Conservation (phyloP, 2,329 filamentous ascomycete genomes). For the Huntiella abstrusa region DNA sequence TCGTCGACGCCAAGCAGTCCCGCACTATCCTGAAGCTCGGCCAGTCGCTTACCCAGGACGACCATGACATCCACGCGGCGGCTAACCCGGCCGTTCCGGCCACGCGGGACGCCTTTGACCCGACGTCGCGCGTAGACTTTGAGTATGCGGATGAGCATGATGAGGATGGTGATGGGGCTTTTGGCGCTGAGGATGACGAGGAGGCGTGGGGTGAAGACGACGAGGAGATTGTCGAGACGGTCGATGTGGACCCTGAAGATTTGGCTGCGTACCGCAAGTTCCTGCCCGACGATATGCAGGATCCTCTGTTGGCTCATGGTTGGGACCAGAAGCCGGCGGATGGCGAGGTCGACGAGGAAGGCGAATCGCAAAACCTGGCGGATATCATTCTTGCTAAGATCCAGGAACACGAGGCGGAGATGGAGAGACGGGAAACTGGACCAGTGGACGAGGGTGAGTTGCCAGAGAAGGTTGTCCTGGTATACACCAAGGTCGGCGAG, state of each 20-base stretch:
- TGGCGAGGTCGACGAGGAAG: conserved; percentile 21
- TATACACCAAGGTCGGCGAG: conserved; percentile 52
- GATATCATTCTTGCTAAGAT: conserved; percentile 92
- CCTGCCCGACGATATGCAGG: conserved; percentile 51
- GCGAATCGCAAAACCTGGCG: conserved; percentile 58
- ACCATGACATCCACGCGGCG: conserved; percentile 23
- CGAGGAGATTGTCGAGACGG: conserved; percentile 49
- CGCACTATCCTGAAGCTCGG: conserved; percentile 78
- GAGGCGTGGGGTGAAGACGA: conserved; percentile 66
- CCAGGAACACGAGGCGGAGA: conserved; percentile 64
- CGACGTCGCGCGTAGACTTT: conserved; percentile 55
- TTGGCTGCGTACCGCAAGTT: conserved; percentile 84
- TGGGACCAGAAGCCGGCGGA: conserved; percentile 29
- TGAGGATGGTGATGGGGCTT: conserved; percentile 17
- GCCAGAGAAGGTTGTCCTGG: conserved; percentile 79
- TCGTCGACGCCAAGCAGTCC: conserved; percentile 75
- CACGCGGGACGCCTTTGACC: conserved; percentile 22
- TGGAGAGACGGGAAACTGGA: conserved; percentile 23
- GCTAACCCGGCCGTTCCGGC: conserved; percentile 17
- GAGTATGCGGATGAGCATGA: conserved; percentile 29
- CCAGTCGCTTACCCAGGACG: conserved; percentile 73
- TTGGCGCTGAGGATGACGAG: conserved; percentile 23
- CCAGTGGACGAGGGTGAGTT: conserved; percentile 67
- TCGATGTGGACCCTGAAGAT: conserved; percentile 77
- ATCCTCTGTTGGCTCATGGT: conserved; percentile 53